phyloP scores from a whole-genome alignment of 495 filamentous ascomycete genomes.

The Neurospora sp. region DNA sequence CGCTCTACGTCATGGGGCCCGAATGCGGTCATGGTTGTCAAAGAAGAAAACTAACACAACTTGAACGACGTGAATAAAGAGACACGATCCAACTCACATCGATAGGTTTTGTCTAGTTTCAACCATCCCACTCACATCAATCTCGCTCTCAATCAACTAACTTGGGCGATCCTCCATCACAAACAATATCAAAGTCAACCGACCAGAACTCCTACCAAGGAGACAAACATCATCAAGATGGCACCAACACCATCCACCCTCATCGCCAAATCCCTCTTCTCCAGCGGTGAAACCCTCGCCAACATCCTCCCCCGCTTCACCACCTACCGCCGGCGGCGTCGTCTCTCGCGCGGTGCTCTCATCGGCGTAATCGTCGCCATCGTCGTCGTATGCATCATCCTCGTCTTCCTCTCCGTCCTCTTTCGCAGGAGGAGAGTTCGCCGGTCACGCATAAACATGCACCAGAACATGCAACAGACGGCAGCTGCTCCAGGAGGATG shows the following conservation, averaged over 20 bases:
- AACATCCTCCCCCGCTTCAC: not conserved
- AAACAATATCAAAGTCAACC: not conserved
- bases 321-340: not conserved
- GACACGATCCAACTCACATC: not conserved
- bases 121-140: not conserved
- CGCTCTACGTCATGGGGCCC: not conserved
- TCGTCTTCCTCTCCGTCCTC: not conserved
- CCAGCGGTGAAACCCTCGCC: not conserved
- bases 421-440: not conserved
- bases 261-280: not conserved
- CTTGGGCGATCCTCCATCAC: not conserved
- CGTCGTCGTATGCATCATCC: not conserved
- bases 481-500: not conserved
- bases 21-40: not conserved
- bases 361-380: not conserved
- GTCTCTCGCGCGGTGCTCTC: not conserved
- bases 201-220: not conserved
- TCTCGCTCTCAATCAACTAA: not conserved
- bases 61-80: not conserved
- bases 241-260: not conserved
- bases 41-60: not conserved
- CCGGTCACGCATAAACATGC: not conserved
- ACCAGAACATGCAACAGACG: not conserved
- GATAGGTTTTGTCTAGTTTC: not conserved
- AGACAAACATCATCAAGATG: not conserved